A percentile compares a stretch with the other conserved stretches of the same genome.
phyloP scores from a whole-genome alignment of 2,329 filamentous ascomycete species.

The Pseudogymnoascus sp. region DNA sequence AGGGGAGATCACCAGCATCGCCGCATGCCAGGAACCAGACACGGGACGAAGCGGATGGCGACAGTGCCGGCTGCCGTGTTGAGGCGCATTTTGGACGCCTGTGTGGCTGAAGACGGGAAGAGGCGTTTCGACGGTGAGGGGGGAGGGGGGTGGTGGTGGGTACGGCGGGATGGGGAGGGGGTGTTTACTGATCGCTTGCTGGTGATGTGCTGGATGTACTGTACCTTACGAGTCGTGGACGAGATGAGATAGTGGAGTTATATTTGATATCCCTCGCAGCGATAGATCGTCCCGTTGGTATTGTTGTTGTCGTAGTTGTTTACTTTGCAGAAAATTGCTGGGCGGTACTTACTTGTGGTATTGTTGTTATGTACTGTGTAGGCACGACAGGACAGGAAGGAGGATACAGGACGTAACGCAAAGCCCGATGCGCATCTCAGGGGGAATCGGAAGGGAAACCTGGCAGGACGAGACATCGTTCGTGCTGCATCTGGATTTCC shows the following conservation, averaged over 20 bases:
- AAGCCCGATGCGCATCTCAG: not conserved
- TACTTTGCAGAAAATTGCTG: not conserved
- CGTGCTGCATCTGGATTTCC: not conserved
- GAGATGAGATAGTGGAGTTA: not conserved
- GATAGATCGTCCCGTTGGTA: not conserved
- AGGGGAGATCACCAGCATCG: not conserved
- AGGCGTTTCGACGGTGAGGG: not conserved
- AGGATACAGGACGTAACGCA: not conserved
- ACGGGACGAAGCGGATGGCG: not conserved
- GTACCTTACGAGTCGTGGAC: not conserved
- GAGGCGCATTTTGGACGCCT: not conserved
- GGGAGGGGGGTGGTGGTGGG: not conserved
- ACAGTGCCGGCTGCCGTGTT: not conserved
- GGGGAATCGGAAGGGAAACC: not conserved
- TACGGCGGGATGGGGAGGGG: not conserved
- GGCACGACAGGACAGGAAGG: not conserved
- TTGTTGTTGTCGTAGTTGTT: not conserved
- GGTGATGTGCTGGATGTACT: not conserved
- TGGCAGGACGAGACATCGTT: not conserved
- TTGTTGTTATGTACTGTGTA: not conserved
- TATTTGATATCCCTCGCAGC: not conserved
- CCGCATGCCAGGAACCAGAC: not conserved
- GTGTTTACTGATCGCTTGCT: not conserved
- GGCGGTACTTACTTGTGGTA: not conserved
- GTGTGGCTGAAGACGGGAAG: not conserved